Percentiles rank a stretch among this genome's conserved stretches.
Evolutionary conservation across 139 green algal genomes (phyloP).

Genomic region (Chlamydomonas urium): DNA sequence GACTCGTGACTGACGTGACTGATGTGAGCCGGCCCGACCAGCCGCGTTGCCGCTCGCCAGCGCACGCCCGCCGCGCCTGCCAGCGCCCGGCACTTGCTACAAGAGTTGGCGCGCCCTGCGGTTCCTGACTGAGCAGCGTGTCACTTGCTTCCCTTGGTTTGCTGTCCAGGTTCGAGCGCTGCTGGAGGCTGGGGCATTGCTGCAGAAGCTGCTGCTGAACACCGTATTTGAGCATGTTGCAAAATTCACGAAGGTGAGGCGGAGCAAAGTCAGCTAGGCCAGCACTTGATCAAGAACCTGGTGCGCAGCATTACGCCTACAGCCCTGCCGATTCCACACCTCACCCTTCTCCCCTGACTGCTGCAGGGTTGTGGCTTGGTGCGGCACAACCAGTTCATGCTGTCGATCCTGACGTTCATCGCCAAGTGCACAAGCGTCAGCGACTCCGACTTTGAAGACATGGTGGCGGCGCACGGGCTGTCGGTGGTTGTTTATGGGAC

Average conservation of each 20-base stretch:
- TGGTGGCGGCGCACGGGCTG: conserved; percentile 31
- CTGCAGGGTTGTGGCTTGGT: conserved; percentile 22
- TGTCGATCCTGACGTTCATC: conserved; percentile 52
- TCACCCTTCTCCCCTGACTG: too few relatives aligned
- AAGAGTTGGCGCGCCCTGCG: too few relatives aligned
- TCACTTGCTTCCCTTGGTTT: too few relatives aligned
- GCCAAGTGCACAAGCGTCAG: conserved; percentile 44
- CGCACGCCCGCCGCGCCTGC: too few relatives aligned
- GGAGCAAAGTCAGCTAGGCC: too few relatives aligned
- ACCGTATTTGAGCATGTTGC: conserved; percentile 33
- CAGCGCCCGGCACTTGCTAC: too few relatives aligned
- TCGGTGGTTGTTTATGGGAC: conserved; percentile 30
- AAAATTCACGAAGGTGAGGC: conserved; percentile 16
- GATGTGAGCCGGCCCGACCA: too few relatives aligned
- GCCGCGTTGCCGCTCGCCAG: too few relatives aligned
- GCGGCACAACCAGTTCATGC: conserved; percentile 46
- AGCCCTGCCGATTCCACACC: neutral
- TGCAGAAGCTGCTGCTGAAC: conserved; percentile 36
- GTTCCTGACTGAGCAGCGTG: too few relatives aligned
- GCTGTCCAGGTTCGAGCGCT: conserved; percentile 47
- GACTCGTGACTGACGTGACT: too few relatives aligned
- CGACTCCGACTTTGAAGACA: conserved; percentile 32
- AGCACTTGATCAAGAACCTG: neutral
- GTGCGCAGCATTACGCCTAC: neutral
- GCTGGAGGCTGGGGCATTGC: conserved; percentile 49